phyloP scores from a whole-genome alignment of 805 yeast species.

The Pichia ethanolica region DNA sequence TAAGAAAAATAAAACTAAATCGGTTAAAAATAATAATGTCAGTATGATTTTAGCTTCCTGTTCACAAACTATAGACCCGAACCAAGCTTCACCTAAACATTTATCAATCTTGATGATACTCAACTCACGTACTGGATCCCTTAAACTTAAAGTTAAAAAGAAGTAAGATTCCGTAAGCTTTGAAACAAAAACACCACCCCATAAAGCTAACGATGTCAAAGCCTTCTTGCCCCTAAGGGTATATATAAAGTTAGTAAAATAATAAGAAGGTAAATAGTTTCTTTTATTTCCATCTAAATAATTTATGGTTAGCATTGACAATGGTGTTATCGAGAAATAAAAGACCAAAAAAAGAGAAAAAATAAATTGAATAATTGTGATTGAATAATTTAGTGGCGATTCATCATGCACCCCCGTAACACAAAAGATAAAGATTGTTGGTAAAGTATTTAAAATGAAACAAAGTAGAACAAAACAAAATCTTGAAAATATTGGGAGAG shows the following conservation, averaged over 20 bases:
- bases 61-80: constrained; percentile 48
- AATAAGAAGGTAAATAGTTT: constrained; percentile 42
- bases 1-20: constrained; percentile 61
- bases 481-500: constrained; percentile 49
- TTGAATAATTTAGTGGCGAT: constrained; percentile 30
- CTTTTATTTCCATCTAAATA: constrained; percentile 30
- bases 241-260: constrained; percentile 56
- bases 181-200: constrained; percentile 60
- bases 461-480: constrained; percentile 35
- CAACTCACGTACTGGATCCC: constrained; percentile 68
- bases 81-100: constrained; percentile 54
- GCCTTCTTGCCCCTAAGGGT: constrained; percentile 44
- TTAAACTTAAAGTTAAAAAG: constrained; percentile 62
- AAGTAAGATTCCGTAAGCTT: constrained; percentile 74
- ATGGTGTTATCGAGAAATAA: constrained; percentile 56
- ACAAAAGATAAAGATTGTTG: constrained; percentile 45
- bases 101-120: constrained; percentile 44
- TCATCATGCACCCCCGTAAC: constrained; percentile 29
- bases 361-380: constrained; percentile 49
- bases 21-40: constrained; percentile 47
- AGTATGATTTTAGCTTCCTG: constrained; percentile 53
- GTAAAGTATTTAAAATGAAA: constrained; percentile 40
- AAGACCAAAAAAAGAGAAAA: constrained; percentile 47
- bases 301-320: constrained; percentile 46
- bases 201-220: constrained; percentile 59